Base-by-base conservation (phyloP, 176 grass and related monocot species). In the Microstegium vimineum region DNA sequence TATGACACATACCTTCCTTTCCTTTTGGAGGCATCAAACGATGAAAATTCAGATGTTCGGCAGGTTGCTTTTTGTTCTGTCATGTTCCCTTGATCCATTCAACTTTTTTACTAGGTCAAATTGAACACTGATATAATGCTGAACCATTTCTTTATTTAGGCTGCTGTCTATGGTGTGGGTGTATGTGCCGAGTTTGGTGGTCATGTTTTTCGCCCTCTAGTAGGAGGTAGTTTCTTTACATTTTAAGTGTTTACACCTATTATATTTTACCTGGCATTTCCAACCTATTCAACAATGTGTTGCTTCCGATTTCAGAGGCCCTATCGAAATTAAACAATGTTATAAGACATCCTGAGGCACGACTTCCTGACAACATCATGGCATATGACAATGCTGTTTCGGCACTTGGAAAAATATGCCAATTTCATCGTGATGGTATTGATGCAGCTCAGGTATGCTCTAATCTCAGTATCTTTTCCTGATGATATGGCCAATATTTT, bases 1-100 rank as follows among this genome's bases (percentile, higher is more conserved):
- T 99, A 99, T 81, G 93, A 99, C 82, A 96, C 97, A 45, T 99
- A 95, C 60, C 82, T 99, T 85, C 97, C 97, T 54, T 99, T 99
- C 47, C 81, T 99, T 60, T 72, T 99, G 57, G 97, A 99, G 87
- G 97, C 97, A 81, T 80, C 92, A 10, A 99, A 99, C 69, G 97
- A 99, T 84, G 93, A 96, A 45, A 95, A 92, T 76, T 63, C 93
- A 70, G 94, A 96, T 82, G 97, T 99, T 74, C 82, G 97, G 5
- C 97, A 99, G 97, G 97, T 96, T 40, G 76, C 60, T 66, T 70
- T 69, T 49, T 59, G 22, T 82, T 25, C 37, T 88, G 71, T 82
- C 22, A 71, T 74, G 11, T 22, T 82, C 20, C 14, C 47, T 86
- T 74, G 16, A 46, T 27, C 43, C 13, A n/a, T 72, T 59, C 1